Evolutionary conservation across 192 early-diverging fungal genomes (phyloP), one percentile per base, ranked within the genome.

Genomic region (Gaertneriomyces sp.): DNA sequence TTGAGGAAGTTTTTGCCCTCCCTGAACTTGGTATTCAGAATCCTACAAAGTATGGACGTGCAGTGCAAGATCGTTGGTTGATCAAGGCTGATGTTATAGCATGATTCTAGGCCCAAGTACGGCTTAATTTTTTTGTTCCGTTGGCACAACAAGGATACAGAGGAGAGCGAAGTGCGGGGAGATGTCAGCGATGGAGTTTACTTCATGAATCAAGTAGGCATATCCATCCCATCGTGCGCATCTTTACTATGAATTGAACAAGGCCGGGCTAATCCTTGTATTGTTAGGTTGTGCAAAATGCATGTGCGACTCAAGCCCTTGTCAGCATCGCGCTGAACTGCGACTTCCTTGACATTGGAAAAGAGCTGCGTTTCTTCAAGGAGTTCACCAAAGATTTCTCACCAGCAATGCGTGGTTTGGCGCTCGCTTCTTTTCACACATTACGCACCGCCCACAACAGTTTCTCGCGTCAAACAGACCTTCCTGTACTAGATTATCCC

Each of bases 91-190:
- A 33, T 51, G 49, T 51, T 17, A 51, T 51, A 6, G 20, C 49
- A 5, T 51, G 20, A 17, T 51, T 20, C 25, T 20, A 73, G 72
- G 42, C 66, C 56, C 9, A 58, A 58, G 16, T 63, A 69, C 50
- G 72, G 72, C 6, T 54, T 73, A 7, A 63, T 73, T 25, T 73
- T 73, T 49, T 66, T 73, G n/a, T 73, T 73, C 53, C 61, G 44
- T 19, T 73, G 72, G 72, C 56, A 40, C n/a, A 57, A 64, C 47
- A 10, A 10, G 25, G 71, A 73, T 45, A 58, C 58, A 10, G 53
- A 53, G 11, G 72, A 70, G 45, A 11, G n/a, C 45, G 45, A 63
- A n/a, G 17, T 7, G 0, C 61, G 42, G 11, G 66, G 42, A 1
- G 60, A 42, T 25, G 51, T 72, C 9, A 58, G 64, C 7, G 39